Evolutionary conservation across 2,329 filamentous ascomycete genomes (phyloP), one percentile per base, ranked within the genome.

Genomic region (Dryadomyces quercivorus): DNA sequence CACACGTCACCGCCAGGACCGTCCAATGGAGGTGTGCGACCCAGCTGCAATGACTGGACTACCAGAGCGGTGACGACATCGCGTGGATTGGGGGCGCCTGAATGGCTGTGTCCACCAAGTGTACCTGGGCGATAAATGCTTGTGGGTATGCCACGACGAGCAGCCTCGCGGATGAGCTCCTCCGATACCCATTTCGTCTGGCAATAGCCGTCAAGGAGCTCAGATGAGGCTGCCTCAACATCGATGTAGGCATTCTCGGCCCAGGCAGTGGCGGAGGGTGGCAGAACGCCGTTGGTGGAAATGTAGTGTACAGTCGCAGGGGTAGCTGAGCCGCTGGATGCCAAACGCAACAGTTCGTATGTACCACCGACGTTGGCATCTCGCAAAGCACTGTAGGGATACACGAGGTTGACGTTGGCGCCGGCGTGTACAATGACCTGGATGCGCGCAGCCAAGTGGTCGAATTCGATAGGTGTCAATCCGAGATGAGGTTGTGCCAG

Each of bases 111-210:
- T 0, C 87, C 87, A 60, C 83, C 87, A 62, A 91, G 89, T 0
- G 87, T 91, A 47, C 86, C 86, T 0, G 83, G 82, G 7, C 86
- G 82, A 60, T 86, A 81, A 43, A 90, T 83, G 61, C 81, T 79
- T 31, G 86, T 81, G 0, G 85, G 85, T 36, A 90, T 70, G 10
- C 85, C 85, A 42, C 85, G 79, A 20, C 12, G 13, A 26, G 77
- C 77, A 10, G 86, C 85, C 63, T 88, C 84, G 12, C 80, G 73
- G 9, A 88, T 82, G 3, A 90, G 80, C 65, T 85, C 81, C 65
- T 90, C 86, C 2, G 86, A 85, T 34, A 87, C 86, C 86, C 86
- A 90, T 64, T 90, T 90, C 0, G 85, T 88, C 67, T 89, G 86
- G 0, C 85, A 85, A 59, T 90, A 90, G 1, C 86, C 86, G 62